Base-by-base conservation (phyloP, 306 rosid species). In the Psophocarpus tetragonolobus region DNA sequence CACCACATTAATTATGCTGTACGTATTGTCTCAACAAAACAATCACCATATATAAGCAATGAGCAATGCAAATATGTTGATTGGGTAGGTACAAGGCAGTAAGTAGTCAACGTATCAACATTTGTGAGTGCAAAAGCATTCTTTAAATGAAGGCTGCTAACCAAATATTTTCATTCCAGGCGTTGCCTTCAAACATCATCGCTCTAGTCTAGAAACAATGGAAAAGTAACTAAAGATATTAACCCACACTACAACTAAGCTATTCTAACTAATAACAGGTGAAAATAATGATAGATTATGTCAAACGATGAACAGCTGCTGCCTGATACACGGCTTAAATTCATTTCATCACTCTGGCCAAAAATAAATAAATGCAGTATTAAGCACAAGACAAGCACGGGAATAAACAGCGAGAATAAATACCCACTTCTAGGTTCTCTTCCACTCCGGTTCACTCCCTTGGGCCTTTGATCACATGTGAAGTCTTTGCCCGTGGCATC, bases 371-470 rank as follows among this genome's bases (percentile, higher is more conserved):
- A 57, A 74, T 21, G 80, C 66, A 30, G 77, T 67, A n/a, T n/a
- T n/a, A 64, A 45, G 73, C 71, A 71, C 45, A 75, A 35, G 79
- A 35, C 82, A 65, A 45, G 71, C 77, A 69, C 7, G 58, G 71
- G 74, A 66, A 81, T 54, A 42, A 56, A 71, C 20, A 71, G 51
- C 0, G 20, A 26, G 41, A 60, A 58, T 29, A 72, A 26, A 33
- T 38, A 74, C 76, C 73, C 79, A 78, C 85, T 71, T 74, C 78
- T 92, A 47, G 75, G 39, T 85, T 84, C 89, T 87, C 70, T 92
- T 65, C 92, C 96, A 20, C 82, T 41, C 91, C 87, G 67, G 69
- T 70, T 77, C 86, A 15, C 79, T 88, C 71, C 83, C 88, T 60
- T 76, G 86, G 24, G 62, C 87, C 81, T 88, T 90, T 15, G 91